These are phyloP conservation scores for Gremmenia infestans DNA, from an alignment of 2,329 filamentous ascomycete species.

Conservation along the genomic window DNA sequence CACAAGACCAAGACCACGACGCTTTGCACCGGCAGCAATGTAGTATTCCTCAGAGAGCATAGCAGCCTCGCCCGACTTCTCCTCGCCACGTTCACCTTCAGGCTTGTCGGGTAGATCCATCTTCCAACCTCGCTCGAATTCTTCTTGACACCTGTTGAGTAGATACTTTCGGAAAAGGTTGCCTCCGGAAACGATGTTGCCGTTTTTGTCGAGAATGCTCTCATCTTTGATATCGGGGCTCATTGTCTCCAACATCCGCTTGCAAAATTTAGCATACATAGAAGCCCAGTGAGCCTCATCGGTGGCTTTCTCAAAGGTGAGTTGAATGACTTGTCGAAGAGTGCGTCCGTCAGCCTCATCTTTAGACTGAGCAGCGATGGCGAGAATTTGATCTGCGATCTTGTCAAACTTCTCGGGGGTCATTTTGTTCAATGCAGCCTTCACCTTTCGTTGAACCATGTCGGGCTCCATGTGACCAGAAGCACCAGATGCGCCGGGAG, in stretches of 20 bases:
- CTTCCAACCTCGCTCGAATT: constrained; percentile 98
- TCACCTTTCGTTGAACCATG: constrained; percentile 97
- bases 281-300: constrained; percentile 98
- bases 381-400: constrained; percentile 87
- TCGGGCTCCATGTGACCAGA: constrained; percentile 72
- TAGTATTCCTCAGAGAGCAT: constrained; percentile 98
- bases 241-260: constrained; percentile 94
- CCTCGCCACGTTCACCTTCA: constrained; percentile 55
- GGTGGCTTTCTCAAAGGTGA: constrained; percentile 98
- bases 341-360: constrained; percentile 92
- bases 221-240: constrained; percentile 92
- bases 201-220: constrained; percentile 85
- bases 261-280: constrained; percentile 99
- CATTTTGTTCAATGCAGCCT: constrained; percentile 99
- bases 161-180: constrained; percentile 97
- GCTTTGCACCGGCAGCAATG: constrained; percentile 85
- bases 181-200: constrained; percentile 84
- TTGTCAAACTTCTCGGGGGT: constrained; percentile 98
- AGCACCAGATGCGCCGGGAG: constrained; percentile 41
- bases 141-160: constrained; percentile 96
- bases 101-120: constrained; percentile 74
- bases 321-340: constrained; percentile 93
- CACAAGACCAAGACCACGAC: constrained; percentile 93
- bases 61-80: constrained; percentile 63
- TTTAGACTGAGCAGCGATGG: constrained; percentile 91